Evolutionary conservation across 169 alveolate species (phyloP).

Genomic region (Eimeria tenella): DNA sequence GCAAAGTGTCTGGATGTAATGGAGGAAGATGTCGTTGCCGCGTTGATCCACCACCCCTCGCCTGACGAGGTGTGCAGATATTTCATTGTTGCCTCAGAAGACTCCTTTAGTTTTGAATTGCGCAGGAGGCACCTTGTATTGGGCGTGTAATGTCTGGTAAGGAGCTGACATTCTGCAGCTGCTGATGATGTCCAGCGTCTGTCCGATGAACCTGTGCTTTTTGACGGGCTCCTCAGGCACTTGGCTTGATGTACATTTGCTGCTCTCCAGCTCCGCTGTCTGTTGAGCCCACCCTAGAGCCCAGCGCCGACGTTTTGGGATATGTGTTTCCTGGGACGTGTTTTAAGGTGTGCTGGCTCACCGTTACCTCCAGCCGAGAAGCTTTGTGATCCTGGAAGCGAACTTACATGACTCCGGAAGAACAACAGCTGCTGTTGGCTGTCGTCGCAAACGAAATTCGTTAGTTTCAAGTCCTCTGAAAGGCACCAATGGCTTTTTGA

Average conservation of each 20-base stretch:
- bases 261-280: conserved; percentile 42
- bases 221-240: conserved; percentile 4
- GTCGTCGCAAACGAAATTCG: background rate
- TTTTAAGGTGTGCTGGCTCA: background rate
- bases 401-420: background rate
- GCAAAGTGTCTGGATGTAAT: conserved; percentile 11
- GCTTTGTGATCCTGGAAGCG: background rate
- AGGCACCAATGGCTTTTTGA: background rate
- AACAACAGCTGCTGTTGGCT: background rate
- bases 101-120: too few relatives aligned
- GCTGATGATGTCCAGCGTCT: too few relatives aligned
- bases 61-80: conserved; percentile 41
- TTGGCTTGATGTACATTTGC: conserved; percentile 39
- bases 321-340: conserved; percentile 59
- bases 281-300: conserved; percentile 63
- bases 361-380: background rate
- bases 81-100: too few relatives aligned
- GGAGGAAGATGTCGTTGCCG: conserved; percentile 55
- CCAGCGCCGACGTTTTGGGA: conserved; percentile 42
- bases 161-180: too few relatives aligned
- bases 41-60: conserved; percentile 51
- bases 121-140: too few relatives aligned
- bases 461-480: background rate
- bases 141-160: too few relatives aligned
- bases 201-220: background rate